Evolutionary conservation across 148 eudicot genomes (phyloP).

Genomic region (Salicornia ramosissima): DNA sequence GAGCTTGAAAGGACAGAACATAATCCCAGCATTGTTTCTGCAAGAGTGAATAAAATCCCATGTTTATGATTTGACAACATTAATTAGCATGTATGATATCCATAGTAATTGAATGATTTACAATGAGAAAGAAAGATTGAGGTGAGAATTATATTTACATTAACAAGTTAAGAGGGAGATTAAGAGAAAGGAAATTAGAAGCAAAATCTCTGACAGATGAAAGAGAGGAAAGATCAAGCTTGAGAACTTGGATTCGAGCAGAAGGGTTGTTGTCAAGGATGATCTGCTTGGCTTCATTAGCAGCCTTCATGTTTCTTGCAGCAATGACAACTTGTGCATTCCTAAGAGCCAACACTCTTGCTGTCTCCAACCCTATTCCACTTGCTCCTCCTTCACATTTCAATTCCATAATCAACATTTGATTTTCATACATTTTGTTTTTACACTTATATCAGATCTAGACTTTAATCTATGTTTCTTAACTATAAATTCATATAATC

Average conservation of each 20-base stretch:
- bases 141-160: conserved; percentile 40
- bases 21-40: conserved; percentile 95
- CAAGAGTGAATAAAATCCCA: background rate
- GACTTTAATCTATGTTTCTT: too few relatives aligned
- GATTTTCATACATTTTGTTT: background rate
- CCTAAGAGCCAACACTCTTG: conserved; percentile 66
- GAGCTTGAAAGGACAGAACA: conserved; percentile 77
- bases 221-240: conserved; percentile 61
- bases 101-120: background rate
- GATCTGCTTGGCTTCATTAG: conserved; percentile 53
- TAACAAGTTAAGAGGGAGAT: conserved; percentile 66
- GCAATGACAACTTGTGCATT: conserved; percentile 67
- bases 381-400: conserved; percentile 69
- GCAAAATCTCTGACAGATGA: conserved; percentile 54
- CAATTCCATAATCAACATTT: background rate
- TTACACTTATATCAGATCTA: too few relatives aligned
- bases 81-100: background rate
- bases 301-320: conserved; percentile 67
- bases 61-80: background rate
- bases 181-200: conserved; percentile 44
- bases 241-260: conserved; percentile 53
- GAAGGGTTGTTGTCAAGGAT: conserved; percentile 40
- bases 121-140: background rate
- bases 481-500: too few relatives aligned
- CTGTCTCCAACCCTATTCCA: conserved; percentile 79